Evolutionary conservation across 352 stramenopile genomes (phyloP), one percentile per base, ranked within the genome.

Genomic region (Chrysophaeum taylorii): DNA sequence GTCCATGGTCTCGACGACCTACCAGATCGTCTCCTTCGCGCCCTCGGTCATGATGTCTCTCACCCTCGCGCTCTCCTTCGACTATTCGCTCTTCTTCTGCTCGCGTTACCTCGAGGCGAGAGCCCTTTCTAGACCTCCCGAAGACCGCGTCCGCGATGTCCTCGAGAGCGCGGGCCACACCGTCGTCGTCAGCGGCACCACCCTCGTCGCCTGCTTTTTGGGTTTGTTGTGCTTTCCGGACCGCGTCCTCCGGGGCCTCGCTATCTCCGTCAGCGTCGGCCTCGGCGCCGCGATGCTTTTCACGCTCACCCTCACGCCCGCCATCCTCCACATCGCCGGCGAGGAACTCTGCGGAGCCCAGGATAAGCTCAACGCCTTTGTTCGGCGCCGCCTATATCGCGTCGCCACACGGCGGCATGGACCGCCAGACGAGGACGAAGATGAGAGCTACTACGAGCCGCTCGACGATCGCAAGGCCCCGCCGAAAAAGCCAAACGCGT

Each of bases 1-100:
- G 76, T 70, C 62, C 52, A 50, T 48, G 21, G 50, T 81, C 37
- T 67, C 76, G 18, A 16, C 69, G 29, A 64, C 31, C 31, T 75
- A 73, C 18, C 67, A 71, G 33, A 74, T 82, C 36, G 75, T 76
- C 27, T 61, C 77, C 37, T 78, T 82, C 62, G 79, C 73, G 39
- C 78, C 78, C n/a, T 70, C 54, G 27, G 68, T 81, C 45, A 82
- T 82, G 78, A 79, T 81, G 73, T 73, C 64, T 12, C n/a, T 81
- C 23, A 73, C 73, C 27, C 62, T 82, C 31, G 78, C 76, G 14
- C 76, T 82, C 54, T 70, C 61, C 14, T 74, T 82, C n/a, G 78
- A 82, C 68, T 82, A 82, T 67, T 73, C 67, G 25, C 71, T 82
- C 16, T 82, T 82, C 57, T 42, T 81, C 18, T 52, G 81, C 38